Evolutionary conservation across 306 rosid genomes (phyloP).

Genomic region (Rosa persica): DNA sequence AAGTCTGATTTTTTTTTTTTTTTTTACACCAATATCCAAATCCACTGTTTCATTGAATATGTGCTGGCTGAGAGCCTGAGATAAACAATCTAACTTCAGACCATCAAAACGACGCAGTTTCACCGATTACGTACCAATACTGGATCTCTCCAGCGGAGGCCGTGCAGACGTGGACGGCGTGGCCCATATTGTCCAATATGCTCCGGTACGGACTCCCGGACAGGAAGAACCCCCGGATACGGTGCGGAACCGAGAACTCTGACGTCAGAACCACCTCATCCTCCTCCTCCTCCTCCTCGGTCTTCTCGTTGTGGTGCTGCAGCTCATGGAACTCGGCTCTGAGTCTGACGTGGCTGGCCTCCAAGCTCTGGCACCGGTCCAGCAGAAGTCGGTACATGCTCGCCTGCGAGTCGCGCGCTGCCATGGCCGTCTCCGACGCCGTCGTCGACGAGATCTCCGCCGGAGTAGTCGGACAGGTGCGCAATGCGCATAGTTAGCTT

Average conservation of each 20-base stretch:
- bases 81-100: neutral
- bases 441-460: slow-evolving; percentile 34
- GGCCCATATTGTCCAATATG: slow-evolving; percentile 60
- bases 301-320: slow-evolving; percentile 21
- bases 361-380: slow-evolving; percentile 55
- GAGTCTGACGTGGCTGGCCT: slow-evolving; percentile 47
- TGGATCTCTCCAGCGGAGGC: slow-evolving; percentile 58
- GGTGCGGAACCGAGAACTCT: slow-evolving; percentile 21
- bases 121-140: slow-evolving; percentile 45
- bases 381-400: slow-evolving; percentile 23
- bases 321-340: slow-evolving; percentile 42
- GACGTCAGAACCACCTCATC: neutral
- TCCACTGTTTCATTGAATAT: neutral
- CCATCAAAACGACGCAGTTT: neutral
- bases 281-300: neutral
- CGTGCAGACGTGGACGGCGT: slow-evolving; percentile 50
- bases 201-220: slow-evolving; percentile 42
- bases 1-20: too few species aligned
- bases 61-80: neutral
- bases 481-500: slow-evolving; percentile 32
- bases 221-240: slow-evolving; percentile 36
- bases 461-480: neutral
- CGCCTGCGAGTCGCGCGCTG: slow-evolving; percentile 13
- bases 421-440: slow-evolving; percentile 43
- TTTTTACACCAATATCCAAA: neutral